A percentile compares a stretch with the other conserved stretches of the same genome.
Evolutionary conservation across 306 rosid genomes (phyloP).

Genomic region (Ochetophila trinervis): DNA sequence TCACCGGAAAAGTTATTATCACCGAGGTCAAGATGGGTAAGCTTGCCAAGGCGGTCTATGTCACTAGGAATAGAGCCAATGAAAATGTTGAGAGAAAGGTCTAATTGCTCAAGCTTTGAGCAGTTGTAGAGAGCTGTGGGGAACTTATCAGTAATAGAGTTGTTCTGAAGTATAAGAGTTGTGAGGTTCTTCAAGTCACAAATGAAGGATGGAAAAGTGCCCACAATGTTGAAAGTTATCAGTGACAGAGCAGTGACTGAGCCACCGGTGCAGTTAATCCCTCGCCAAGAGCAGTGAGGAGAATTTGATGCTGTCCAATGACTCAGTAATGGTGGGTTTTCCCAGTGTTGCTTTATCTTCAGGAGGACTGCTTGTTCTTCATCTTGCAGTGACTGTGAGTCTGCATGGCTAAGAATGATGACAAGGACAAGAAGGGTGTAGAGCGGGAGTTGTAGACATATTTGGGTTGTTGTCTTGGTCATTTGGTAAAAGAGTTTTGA

Average conservation of each 20-base stretch:
- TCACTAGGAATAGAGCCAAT: constrained; percentile 48
- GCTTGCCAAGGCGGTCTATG: constrained; percentile 33
- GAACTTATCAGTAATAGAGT: constrained; percentile 44
- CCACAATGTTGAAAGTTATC: constrained; percentile 3
- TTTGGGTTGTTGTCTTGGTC: constrained; percentile 12
- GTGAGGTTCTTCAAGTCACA: constrained; percentile 65
- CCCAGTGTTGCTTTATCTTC: constrained; percentile 37
- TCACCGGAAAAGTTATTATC: constrained; percentile 48
- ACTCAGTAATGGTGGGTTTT: constrained; percentile 35
- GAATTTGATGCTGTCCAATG: constrained; percentile 49
- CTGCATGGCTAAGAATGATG: constrained; percentile 26
- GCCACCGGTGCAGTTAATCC: constrained; percentile 42
- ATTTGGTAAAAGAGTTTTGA: constrained; percentile 30
- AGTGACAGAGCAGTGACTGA: constrained; percentile 43
- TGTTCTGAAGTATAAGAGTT: constrained; percentile 29
- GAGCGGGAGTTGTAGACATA: constrained; percentile 6
- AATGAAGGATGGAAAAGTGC: constrained; percentile 51
- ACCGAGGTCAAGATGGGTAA: constrained; percentile 41
- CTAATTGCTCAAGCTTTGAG: constrained; percentile 43
- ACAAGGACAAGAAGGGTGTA: constrained; percentile 19
- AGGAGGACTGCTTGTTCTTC: constrained; percentile 48
- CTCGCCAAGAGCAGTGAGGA: constrained; percentile 60
- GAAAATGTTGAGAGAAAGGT: constrained; percentile 48
- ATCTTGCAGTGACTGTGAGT: constrained; percentile 35
- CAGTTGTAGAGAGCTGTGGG: constrained; percentile 55